Conservation (phyloP, 1,284 basidiomycete genomes). For the Termitomyces sp. region DNA sequence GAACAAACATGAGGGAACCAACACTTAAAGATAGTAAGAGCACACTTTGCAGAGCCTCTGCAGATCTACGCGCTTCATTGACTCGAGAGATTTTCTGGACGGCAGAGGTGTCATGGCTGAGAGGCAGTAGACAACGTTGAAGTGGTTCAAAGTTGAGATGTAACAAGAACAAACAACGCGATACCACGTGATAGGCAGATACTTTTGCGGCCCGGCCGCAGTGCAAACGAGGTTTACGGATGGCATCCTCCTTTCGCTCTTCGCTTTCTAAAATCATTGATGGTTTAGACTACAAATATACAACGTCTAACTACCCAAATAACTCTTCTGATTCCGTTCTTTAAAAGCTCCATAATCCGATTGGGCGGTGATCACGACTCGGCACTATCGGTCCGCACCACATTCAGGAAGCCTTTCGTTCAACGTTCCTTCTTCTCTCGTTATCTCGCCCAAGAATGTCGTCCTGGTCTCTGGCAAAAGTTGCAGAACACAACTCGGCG, state of each 20-base stretch:
- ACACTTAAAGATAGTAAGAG: constrained; percentile 7
- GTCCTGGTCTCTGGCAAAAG: constrained; percentile 35
- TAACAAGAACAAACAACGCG: constrained; percentile 45
- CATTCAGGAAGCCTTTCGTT: not conserved
- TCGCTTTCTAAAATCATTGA: too few species aligned
- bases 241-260: too few species aligned
- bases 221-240: too few species aligned
- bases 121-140: constrained; percentile 17
- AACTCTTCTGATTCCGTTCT: not conserved
- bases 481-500: constrained; percentile 47
- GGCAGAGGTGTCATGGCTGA: constrained; percentile 44
- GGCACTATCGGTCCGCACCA: not conserved
- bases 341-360: not conserved
- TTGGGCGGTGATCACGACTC: too few species aligned
- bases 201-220: not conserved
- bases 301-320: not conserved
- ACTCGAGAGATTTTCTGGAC: constrained; percentile 50
- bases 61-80: constrained; percentile 64
- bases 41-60: constrained; percentile 73
- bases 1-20: constrained; percentile 18
- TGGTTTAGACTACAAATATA: too few species aligned
- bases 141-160: constrained; percentile 35
- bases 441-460: constrained; percentile 20
- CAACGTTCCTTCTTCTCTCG: constrained; percentile 4
- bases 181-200: constrained; percentile 35